Evolutionary conservation across 192 early-diverging fungal genomes (phyloP), one percentile per base, ranked within the genome.

Genomic region (Entrophospora sp.): DNA sequence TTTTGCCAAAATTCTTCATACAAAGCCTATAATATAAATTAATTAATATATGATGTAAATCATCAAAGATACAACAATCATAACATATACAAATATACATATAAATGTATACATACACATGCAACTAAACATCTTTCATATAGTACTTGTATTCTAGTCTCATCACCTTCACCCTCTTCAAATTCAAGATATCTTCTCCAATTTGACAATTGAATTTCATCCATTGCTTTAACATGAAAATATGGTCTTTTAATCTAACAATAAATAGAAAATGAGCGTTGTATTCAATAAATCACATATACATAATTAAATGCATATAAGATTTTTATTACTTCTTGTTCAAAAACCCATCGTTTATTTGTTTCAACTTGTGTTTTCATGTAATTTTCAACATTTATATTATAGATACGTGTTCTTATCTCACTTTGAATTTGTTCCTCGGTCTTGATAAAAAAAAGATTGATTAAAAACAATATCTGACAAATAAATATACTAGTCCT

Each of bases 1-100:
- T 85, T 72, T 63, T 82, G 64, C 88, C 88, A 90, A 57, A 88
- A 90, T 69, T 90, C 88, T 56, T 90, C 88, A 63, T 90, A 89
- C 40, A 87, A 60, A 7, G 88, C 88, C 86, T 87, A 71, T 8
- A 16, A 28, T n/a, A n/a, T n/a, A n/a, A n/a, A n/a, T n/a, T n/a
- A n/a, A n/a, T n/a, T n/a, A n/a, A n/a, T n/a, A n/a, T n/a, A n/a
- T n/a, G n/a, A n/a, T n/a, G n/a, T n/a, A n/a, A n/a, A n/a, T n/a
- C n/a, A n/a, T n/a, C n/a, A n/a, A n/a, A n/a, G n/a, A n/a, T n/a
- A n/a, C n/a, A n/a, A n/a, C n/a, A n/a, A n/a, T n/a, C n/a, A n/a
- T n/a, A n/a, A n/a, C n/a, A n/a, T n/a, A n/a, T n/a, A n/a, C n/a
- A n/a, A n/a, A n/a, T n/a, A n/a, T n/a, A n/a, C n/a, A n/a, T n/a